Percentiles rank a stretch among this genome's conserved stretches.
phyloP scores from a whole-genome alignment of 1,139 yeast species.

The Taphrina communis region DNA sequence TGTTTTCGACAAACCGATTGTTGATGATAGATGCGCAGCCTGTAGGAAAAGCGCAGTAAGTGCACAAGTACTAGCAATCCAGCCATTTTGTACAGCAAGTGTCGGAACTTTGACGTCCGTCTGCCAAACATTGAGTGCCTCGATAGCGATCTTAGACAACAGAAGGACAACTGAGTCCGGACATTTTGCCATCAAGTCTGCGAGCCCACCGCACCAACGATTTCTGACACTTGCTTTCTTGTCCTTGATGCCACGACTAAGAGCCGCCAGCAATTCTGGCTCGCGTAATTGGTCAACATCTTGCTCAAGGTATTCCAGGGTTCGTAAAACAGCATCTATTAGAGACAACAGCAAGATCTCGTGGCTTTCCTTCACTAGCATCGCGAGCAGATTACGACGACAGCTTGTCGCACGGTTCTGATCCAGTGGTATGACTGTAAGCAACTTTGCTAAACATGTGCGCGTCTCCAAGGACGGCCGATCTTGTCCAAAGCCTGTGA shows the following conservation, averaged over 20 bases:
- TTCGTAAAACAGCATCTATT: conserved; percentile 60
- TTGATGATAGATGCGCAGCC: conserved; percentile 44
- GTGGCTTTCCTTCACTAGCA: conserved; percentile 73
- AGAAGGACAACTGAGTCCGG: neutral
- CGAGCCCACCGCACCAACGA: conserved; percentile 60
- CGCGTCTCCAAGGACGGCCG: conserved; percentile 75
- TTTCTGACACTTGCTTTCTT: conserved; percentile 67
- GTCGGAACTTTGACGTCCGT: conserved; percentile 9
- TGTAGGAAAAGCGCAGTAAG: conserved; percentile 48
- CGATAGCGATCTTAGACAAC: conserved; percentile 44
- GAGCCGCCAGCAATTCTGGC: conserved; percentile 50
- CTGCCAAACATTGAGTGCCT: conserved; percentile 22
- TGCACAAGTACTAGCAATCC: conserved; percentile 50
- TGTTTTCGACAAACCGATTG: neutral
- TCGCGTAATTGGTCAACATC: conserved; percentile 44
- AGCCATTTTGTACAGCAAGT: conserved; percentile 50
- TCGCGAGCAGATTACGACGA: conserved; percentile 56
- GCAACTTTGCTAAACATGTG: conserved; percentile 55
- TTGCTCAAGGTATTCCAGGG: conserved; percentile 49
- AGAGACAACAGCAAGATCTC: conserved; percentile 65
- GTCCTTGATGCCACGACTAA: conserved; percentile 67
- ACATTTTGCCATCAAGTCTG: conserved; percentile 53
- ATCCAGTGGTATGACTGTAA: conserved; percentile 54
- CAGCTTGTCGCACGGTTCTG: neutral
- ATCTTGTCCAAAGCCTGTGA: neutral